These are phyloP conservation scores for Heterobasidion occidentale DNA, from an alignment of 1,284 basidiomycete genomes.

Conservation along the genomic window DNA sequence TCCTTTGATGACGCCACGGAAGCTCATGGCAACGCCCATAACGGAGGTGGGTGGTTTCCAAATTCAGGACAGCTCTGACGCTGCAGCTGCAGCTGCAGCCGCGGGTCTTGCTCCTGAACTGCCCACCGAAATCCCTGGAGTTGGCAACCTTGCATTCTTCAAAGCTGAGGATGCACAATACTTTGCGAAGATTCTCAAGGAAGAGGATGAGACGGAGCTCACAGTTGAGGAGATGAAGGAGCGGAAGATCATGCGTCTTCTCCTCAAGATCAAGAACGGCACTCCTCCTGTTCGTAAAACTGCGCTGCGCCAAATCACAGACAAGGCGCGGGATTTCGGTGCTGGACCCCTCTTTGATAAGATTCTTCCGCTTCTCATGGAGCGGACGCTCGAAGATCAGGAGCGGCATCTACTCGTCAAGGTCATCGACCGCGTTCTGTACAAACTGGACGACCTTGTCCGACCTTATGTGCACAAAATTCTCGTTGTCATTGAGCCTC, in stretches of 20 bases:
- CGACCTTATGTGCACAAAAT: conserved; percentile 99
- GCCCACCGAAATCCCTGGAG: conserved; percentile 98
- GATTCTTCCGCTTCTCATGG: conserved; percentile 97
- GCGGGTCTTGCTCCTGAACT: conserved; percentile 90
- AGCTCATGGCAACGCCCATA: conserved; percentile 68
- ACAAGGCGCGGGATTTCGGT: conserved; percentile 98
- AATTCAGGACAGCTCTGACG: conserved; percentile 91
- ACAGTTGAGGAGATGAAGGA: conserved; percentile 99
- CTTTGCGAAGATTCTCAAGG: conserved; percentile 93
- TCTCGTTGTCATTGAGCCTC: conserved; percentile 97
- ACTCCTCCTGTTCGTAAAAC: conserved; percentile 98
- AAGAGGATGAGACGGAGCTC: conserved; percentile 92
- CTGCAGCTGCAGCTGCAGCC: conserved; percentile 78
- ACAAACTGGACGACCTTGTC: conserved; percentile 98
- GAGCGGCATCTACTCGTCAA: conserved; percentile 98
- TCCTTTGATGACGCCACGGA: conserved; percentile 72
- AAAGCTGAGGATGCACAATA: conserved; percentile 98
- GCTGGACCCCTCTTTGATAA: conserved; percentile 99
- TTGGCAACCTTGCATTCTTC: conserved; percentile 96
- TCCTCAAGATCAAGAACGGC: conserved; percentile 99
- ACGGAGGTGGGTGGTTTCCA: conserved; percentile 84
- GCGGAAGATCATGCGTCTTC: conserved; percentile 98
- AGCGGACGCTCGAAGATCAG: conserved; percentile 97
- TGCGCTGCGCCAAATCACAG: conserved; percentile 96
- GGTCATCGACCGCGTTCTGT: conserved; percentile 97